Conservation (phyloP, 441 rosid species). For the Biscutella laevigata region DNA sequence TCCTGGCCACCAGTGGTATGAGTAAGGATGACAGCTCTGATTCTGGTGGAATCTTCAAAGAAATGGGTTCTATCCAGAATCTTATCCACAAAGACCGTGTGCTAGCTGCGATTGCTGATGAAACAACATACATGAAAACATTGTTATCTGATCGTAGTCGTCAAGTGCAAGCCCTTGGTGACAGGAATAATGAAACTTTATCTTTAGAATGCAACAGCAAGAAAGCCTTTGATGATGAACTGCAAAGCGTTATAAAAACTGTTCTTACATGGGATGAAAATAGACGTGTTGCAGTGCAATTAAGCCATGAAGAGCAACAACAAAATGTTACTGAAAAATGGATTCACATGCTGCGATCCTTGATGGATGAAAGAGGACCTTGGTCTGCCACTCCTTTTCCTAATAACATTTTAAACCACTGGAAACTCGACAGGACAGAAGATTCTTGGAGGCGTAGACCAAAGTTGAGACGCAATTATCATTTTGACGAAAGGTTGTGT, state of each 20-base stretch:
- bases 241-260: conserved; percentile 45
- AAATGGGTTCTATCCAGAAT: conserved; percentile 60
- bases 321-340: conserved; percentile 93
- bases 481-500: conserved; percentile 83
- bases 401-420: conserved; percentile 53
- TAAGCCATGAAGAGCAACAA: conserved; percentile 75
- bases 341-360: conserved; percentile 90
- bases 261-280: conserved; percentile 77
- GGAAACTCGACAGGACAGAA: conserved; percentile 99
- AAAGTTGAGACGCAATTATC: conserved; percentile 86
- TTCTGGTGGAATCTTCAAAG: conserved; percentile 57
- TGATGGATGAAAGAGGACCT: conserved; percentile 97
- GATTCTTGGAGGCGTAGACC: conserved; percentile 96
- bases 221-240: conserved; percentile 79
- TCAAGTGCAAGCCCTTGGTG: conserved; percentile 64
- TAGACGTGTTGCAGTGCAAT: conserved; percentile 66
- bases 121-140: conserved; percentile 65
- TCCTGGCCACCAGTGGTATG: conserved; percentile 74
- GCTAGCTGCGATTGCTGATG: conserved; percentile 75
- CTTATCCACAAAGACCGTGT: conserved; percentile 91
- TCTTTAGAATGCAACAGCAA: conserved; percentile 46
- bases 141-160: conserved; percentile 59
- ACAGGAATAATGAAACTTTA: conserved; percentile 55
- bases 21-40: conserved; percentile 68
- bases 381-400: conserved; percentile 99